phyloP scores from a whole-genome alignment of 2,329 filamentous ascomycete species.

The Fusarium odoratissimum region DNA sequence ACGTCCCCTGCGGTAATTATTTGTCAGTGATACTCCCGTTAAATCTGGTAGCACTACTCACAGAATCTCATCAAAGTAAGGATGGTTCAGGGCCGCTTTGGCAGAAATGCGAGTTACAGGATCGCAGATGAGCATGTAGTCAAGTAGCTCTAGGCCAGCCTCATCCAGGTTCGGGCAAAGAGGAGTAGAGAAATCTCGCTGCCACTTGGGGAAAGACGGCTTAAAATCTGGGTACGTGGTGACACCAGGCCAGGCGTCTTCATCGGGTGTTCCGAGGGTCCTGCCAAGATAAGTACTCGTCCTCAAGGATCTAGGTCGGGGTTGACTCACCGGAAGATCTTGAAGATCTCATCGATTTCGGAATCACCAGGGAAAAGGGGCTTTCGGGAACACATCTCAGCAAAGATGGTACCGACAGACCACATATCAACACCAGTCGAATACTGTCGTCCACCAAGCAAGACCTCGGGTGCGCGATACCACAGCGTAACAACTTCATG shows the following conservation, averaged over 20 bases:
- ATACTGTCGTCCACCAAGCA: slow-evolving; percentile 90
- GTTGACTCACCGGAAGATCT: slow-evolving; percentile 74
- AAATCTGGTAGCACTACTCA: not conserved
- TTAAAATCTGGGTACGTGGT: slow-evolving; percentile 96
- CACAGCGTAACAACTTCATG: slow-evolving; percentile 95
- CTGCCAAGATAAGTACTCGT: slow-evolving; percentile 52
- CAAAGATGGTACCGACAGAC: slow-evolving; percentile 94
- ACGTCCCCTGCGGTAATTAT: not conserved
- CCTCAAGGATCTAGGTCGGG: not conserved
- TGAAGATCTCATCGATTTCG: slow-evolving; percentile 62
- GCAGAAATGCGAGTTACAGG: slow-evolving; percentile 88
- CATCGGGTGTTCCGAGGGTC: slow-evolving; percentile 84
- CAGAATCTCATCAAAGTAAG: slow-evolving; percentile 73
- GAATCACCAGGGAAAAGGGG: slow-evolving; percentile 93
- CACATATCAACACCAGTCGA: slow-evolving; percentile 97
- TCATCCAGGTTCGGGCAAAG: slow-evolving; percentile 81
- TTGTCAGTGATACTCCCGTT: accelerated
- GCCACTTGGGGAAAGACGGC: slow-evolving; percentile 91
- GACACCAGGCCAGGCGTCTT: slow-evolving; percentile 87
- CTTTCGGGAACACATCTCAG: slow-evolving; percentile 95
- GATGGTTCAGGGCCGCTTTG: slow-evolving; percentile 86
- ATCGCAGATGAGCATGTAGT: slow-evolving; percentile 84
- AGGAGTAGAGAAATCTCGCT: slow-evolving; percentile 72
- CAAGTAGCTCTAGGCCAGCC: slow-evolving; percentile 74
- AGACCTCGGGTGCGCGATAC: slow-evolving; percentile 91